A percentile compares a stretch with the other conserved stretches of the same genome.
phyloP scores from a whole-genome alignment of 2,329 filamentous ascomycete species.

The Xylariaceae sp. region DNA sequence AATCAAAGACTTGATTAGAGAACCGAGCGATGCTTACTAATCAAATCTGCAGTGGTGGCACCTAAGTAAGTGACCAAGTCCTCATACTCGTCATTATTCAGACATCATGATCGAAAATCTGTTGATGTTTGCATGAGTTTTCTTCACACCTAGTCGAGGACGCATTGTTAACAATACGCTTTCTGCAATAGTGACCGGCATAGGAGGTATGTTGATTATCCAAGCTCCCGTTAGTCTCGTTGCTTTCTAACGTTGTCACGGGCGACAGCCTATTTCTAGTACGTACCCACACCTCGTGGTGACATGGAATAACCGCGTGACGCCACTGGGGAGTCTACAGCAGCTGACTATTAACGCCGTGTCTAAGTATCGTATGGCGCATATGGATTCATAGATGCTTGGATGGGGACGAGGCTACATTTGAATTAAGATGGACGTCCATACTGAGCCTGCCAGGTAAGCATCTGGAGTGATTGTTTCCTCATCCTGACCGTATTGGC shows the following conservation, averaged over 20 bases:
- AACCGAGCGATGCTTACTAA: no score
- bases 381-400: constrained; percentile 77
- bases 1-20: no score
- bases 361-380: constrained; percentile 63
- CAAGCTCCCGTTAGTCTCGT: constrained; percentile 2
- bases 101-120: no score
- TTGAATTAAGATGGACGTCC: constrained; percentile 65
- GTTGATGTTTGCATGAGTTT: no score
- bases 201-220: constrained; percentile 43
- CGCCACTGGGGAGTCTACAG: no score
- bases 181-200: constrained; percentile 56
- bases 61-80: constrained; percentile 37
- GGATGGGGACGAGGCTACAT: constrained; percentile 69
- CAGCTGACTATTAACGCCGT: constrained; percentile 2
- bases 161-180: no score
- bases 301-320: not conserved
- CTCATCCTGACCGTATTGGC: no score
- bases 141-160: no score
- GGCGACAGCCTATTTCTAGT: constrained; percentile 65
- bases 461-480: no score
- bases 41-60: constrained; percentile 53
- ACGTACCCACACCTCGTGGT: not conserved
- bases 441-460: constrained; percentile 46
- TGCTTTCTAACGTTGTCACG: not conserved
- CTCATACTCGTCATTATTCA: no score